Percentiles rank a stretch among this genome's conserved stretches.
Evolutionary conservation across 805 yeast genomes (phyloP).

Genomic region (Myxozyma neotropica): DNA sequence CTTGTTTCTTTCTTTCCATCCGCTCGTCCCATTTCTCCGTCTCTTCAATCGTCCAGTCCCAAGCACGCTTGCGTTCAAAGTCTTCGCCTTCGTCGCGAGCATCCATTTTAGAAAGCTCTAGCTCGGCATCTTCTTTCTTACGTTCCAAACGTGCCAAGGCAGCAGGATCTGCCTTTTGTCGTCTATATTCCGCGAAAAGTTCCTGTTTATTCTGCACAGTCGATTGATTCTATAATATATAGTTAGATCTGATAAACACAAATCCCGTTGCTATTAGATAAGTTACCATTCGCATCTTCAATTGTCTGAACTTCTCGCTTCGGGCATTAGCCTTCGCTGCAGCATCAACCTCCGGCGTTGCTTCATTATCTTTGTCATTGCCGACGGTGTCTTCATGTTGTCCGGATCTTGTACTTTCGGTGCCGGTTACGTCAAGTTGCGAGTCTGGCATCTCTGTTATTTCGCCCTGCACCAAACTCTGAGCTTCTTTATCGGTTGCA

Average conservation of each 20-base stretch:
- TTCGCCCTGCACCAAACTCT: not conserved
- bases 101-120: slow-evolving; percentile 46
- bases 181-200: slow-evolving; percentile 30
- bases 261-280: not conserved
- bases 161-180: slow-evolving; percentile 30
- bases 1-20: slow-evolving; percentile 40
- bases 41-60: slow-evolving; percentile 66
- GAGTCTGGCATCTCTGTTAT: not conserved
- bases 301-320: slow-evolving; percentile 20
- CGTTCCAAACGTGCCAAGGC: slow-evolving; percentile 35
- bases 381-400: not conserved
- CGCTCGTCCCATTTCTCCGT: slow-evolving; percentile 63
- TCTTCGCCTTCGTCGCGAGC: slow-evolving; percentile 46
- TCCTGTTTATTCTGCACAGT: slow-evolving; percentile 31
- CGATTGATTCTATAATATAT: slow-evolving; percentile 26
- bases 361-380: not conserved
- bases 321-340: slow-evolving; percentile 15
- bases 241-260: not conserved
- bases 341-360: not conserved
- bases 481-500: not conserved
- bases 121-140: slow-evolving; percentile 45
- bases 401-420: not conserved
- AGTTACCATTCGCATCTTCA: slow-evolving; percentile 24
- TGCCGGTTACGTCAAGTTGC: no score
- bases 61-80: slow-evolving; percentile 49